Evolutionary conservation across 805 yeast species (phyloP).

Genomic region (Komagataella phaffii): DNA sequence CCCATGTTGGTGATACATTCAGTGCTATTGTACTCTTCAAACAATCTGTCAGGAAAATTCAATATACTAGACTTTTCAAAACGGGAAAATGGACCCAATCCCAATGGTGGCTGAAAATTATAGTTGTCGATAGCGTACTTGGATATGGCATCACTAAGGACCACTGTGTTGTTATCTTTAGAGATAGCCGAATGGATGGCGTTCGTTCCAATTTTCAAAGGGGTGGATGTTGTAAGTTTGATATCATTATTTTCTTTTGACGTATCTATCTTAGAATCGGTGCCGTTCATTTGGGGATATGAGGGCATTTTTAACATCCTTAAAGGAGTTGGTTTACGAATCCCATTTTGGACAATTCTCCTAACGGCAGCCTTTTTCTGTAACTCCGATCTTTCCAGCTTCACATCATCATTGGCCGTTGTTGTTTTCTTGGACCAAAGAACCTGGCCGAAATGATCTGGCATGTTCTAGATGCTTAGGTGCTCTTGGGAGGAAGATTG

Average conservation of each 20-base stretch:
- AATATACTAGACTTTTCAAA: conserved; percentile 60
- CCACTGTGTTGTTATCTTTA: conserved; percentile 45
- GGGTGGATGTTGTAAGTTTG: neutral
- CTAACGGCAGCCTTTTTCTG: conserved; percentile 1
- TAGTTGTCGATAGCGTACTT: conserved; percentile 58
- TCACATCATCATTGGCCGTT: neutral
- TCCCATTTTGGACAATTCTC: neutral
- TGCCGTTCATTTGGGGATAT: neutral
- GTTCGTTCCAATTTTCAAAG: conserved; percentile 47
- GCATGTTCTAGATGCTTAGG: neutral
- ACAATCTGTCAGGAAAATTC: conserved; percentile 69
- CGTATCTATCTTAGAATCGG: neutral
- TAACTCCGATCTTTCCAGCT: conserved; percentile 2
- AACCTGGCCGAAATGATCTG: neutral
- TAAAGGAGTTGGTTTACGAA: neutral
- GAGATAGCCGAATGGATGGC: conserved; percentile 45
- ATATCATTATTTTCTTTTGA: neutral
- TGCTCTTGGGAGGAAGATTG: neutral
- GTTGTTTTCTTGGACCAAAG: neutral
- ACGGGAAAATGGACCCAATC: conserved; percentile 47
- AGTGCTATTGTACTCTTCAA: conserved; percentile 56
- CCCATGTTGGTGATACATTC: conserved; percentile 71
- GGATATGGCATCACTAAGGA: conserved; percentile 39
- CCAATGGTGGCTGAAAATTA: conserved; percentile 32
- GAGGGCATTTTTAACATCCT: neutral